These are phyloP conservation scores for Aspergillus steynii DNA, from an alignment of 495 filamentous ascomycete genomes.

Conservation along the genomic window DNA sequence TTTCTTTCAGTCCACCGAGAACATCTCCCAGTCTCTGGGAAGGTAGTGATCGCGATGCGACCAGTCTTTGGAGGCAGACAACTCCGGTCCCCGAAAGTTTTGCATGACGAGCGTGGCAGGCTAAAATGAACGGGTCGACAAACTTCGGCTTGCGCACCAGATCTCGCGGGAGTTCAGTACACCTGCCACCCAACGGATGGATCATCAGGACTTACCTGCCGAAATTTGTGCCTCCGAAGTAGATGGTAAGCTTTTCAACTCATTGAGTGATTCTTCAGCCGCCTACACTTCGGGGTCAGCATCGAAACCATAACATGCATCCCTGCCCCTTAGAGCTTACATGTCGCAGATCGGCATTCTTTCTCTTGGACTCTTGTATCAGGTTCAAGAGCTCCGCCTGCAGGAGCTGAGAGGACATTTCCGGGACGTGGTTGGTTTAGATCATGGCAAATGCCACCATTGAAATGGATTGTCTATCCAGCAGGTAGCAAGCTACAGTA, in stretches of 20 bases:
- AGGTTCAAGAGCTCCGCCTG: constrained; percentile 87
- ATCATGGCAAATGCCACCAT: constrained; percentile 33
- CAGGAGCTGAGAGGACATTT: constrained; percentile 92
- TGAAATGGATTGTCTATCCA: constrained; percentile 10
- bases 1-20: constrained; percentile 82
- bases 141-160: constrained; percentile 78
- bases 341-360: constrained; percentile 83
- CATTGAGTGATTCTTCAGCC: constrained; percentile 89
- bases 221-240: constrained; percentile 81
- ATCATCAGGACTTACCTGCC: constrained; percentile 60
- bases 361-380: constrained; percentile 93
- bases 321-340: constrained; percentile 43
- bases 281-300: constrained; percentile 57
- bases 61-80: constrained; percentile 83
- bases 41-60: constrained; percentile 76
- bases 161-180: constrained; percentile 57
- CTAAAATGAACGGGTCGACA: constrained; percentile 88
- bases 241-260: constrained; percentile 76
- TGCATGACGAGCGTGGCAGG: constrained; percentile 83
- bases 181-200: background rate
- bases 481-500: constrained; percentile 16
- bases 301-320: constrained; percentile 8
- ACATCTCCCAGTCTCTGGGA: constrained; percentile 75
- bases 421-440: constrained; percentile 31
- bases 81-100: constrained; percentile 86